Base-by-base conservation (phyloP, 2,329 filamentous ascomycete genomes). In the Phaeophleospora eucalypticola region DNA sequence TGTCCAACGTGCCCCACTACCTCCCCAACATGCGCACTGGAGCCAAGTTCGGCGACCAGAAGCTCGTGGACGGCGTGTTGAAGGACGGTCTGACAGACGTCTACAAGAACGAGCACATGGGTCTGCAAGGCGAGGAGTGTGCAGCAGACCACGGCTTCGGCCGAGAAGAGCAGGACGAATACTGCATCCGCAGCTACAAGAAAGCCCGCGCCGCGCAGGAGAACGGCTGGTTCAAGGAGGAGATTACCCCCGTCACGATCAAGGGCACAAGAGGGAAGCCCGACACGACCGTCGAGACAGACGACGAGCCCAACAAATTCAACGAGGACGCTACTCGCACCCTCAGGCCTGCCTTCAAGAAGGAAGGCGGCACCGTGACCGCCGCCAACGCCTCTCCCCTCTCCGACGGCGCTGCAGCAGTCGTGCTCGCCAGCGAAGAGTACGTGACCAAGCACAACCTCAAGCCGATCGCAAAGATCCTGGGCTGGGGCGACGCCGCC, bases 1-100 rank as follows among this genome's bases (percentile, higher is more conserved):
- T 98, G 93, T 95, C 90, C 66, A 97, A 97, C 76, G 79, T 86
- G 45, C 93, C 93, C 42, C 90, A 98, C 77, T 98, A 98, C 77
- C 85, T 96, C 43, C 87, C 89, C 56, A 87, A 77, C 69, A 78
- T 95, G 61, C 87, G 93, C 69, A 85, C 73, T 58, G 93, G 93
- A 59, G 83, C 86, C 70, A 97, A 97, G 75, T 98, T 94, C 71
- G 93, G 93, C 62, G 82, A 97, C 73, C 86, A 91, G 74, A 82
- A 78, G 43, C 78, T 98, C 57, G 79, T 96, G 44, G 93, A 98
- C 65, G 91, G 89, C 59, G 83, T 98, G 57, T 80, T 96, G 64
- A 90, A 90, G 77, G 93, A 98, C 66, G 93, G 93, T 57, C 79
- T 98, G 58, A 94, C 87, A 43, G 93, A 98, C 68, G 89, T 89